Conservation (phyloP, 306 rosid genomes). For the Citrullus colocynthis region DNA sequence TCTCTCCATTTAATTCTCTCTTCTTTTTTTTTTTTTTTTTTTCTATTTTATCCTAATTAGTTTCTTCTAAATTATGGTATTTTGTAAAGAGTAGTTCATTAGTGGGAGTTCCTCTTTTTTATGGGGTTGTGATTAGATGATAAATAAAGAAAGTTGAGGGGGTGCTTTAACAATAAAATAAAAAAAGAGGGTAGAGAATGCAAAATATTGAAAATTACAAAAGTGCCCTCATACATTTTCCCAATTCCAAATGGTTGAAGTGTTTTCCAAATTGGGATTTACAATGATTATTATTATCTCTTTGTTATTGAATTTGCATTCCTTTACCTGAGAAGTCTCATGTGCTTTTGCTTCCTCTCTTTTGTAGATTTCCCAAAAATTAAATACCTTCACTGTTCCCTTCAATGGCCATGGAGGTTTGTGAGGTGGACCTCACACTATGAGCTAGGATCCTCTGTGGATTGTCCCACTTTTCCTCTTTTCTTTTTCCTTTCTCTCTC, state of each 20-base stretch:
- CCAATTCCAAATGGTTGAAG: not conserved
- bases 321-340: not conserved
- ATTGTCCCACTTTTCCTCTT: not conserved
- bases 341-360: constrained; percentile 4
- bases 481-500: not conserved
- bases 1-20: not conserved
- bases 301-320: not conserved
- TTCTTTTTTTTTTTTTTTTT: not conserved
- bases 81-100: not conserved
- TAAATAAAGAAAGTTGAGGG: not conserved
- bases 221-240: not conserved
- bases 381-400: not conserved
- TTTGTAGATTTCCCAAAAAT: constrained; percentile 2
- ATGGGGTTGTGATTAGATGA: not conserved
- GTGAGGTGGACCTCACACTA: constrained; percentile 8
- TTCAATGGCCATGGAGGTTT: constrained; percentile 2
- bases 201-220: not conserved
- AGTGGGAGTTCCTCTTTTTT: not conserved
- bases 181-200: not conserved
- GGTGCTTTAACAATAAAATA: not conserved
- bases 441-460: not conserved
- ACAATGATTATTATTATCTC: not conserved
- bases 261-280: not conserved
- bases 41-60: not conserved
- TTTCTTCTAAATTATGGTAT: not conserved